Percentiles rank a stretch among this genome's conserved stretches.
phyloP scores from a whole-genome alignment of 2,329 filamentous ascomycete genomes.

The Akanthomyces muscarius region DNA sequence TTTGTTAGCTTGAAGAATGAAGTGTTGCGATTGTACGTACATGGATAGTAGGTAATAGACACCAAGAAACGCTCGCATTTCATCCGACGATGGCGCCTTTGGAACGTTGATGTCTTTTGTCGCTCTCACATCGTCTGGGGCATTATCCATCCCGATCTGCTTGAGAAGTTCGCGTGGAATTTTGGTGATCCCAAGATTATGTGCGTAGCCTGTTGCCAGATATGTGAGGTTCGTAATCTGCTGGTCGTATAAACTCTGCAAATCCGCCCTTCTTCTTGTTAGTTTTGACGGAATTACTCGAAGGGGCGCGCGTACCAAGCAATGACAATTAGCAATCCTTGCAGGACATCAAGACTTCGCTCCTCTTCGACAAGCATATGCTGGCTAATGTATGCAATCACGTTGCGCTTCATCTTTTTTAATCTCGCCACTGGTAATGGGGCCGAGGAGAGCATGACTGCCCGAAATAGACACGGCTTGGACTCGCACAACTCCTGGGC shows the following conservation, averaged over 20 bases:
- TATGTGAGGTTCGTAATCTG: slow-evolving; percentile 37
- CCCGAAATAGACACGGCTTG: slow-evolving; percentile 38
- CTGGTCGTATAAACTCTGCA: slow-evolving; percentile 32
- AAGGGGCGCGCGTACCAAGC: slow-evolving; percentile 36
- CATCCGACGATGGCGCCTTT: slow-evolving; percentile 31
- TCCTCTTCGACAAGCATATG: slow-evolving; percentile 40
- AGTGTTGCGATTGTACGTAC: slow-evolving; percentile 25
- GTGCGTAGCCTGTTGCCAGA: slow-evolving; percentile 38
- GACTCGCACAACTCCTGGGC: slow-evolving; percentile 29
- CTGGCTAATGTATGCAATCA: slow-evolving; percentile 39
- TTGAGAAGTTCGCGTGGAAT: slow-evolving; percentile 16
- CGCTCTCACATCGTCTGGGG: slow-evolving; percentile 18
- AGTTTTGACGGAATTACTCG: not conserved
- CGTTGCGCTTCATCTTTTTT: slow-evolving; percentile 39
- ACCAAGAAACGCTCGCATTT: slow-evolving; percentile 36
- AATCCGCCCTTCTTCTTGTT: slow-evolving; percentile 30
- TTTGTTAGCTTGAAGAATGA: not conserved
- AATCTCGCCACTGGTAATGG: slow-evolving; percentile 27
- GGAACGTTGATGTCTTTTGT: slow-evolving; percentile 20
- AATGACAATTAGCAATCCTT: slow-evolving; percentile 43
- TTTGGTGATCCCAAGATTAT: slow-evolving; percentile 36
- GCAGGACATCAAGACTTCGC: slow-evolving; percentile 40
- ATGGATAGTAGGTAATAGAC: slow-evolving; percentile 38
- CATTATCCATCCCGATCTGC: slow-evolving; percentile 17
- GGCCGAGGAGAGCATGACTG: slow-evolving; percentile 36